Conservation (phyloP, 345 rosid species). For the Populus tremula region DNA sequence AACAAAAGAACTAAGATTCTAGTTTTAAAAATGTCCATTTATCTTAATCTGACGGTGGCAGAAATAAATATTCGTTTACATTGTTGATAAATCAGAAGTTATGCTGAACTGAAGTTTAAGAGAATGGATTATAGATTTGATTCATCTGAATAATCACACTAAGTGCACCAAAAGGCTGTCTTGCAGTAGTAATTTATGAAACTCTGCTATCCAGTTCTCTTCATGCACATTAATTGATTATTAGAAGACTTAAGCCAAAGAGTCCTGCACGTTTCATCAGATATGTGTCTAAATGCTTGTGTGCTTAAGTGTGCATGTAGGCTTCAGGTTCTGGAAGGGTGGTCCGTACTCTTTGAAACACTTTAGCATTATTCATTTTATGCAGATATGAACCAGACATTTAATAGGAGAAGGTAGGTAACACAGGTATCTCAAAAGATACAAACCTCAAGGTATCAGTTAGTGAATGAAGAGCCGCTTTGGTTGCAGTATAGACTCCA, state of each 20-base stretch:
- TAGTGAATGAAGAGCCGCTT: slow-evolving; percentile 81
- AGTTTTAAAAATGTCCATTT: neutral
- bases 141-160: neutral
- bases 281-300: too few species aligned
- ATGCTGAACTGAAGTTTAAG: neutral
- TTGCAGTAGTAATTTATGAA: neutral
- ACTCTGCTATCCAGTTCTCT: neutral
- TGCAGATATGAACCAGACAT: neutral
- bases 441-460: slow-evolving; percentile 77
- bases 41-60: neutral
- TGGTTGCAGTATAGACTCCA: slow-evolving; percentile 75
- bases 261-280: neutral
- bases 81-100: neutral
- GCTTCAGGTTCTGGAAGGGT: neutral
- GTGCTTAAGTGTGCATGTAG: neutral
- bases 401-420: neutral
- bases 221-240: neutral
- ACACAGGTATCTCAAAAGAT: neutral
- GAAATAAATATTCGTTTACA: neutral
- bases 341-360: neutral
- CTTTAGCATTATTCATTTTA: neutral
- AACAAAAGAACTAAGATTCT: too few species aligned
- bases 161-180: neutral
- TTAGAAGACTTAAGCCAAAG: neutral
- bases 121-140: neutral